These are phyloP conservation scores for Penicillium hesseltinei DNA, from an alignment of 2,329 filamentous ascomycete genomes.

Conservation along the genomic window DNA sequence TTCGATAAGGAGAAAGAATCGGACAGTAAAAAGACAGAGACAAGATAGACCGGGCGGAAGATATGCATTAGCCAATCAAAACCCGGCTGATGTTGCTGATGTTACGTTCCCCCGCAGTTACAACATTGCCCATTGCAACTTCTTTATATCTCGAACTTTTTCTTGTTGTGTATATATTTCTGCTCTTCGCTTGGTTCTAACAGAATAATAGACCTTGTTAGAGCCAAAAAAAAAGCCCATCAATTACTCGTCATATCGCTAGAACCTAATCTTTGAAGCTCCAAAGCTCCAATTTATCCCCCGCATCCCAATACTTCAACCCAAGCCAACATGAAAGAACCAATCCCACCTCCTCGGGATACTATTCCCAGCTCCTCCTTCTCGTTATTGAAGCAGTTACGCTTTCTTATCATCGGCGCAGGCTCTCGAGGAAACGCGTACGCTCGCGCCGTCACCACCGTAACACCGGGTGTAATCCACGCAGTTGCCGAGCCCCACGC, in stretches of 20 bases:
- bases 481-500: conserved; percentile 78
- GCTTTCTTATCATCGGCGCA: conserved; percentile 77
- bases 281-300: neutral
- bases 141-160: neutral
- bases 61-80: neutral
- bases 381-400: conserved; percentile 41
- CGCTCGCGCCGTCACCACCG: conserved; percentile 63
- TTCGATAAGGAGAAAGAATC: conserved; percentile 12
- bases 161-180: neutral
- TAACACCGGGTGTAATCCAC: conserved; percentile 66
- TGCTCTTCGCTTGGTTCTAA: neutral
- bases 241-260: neutral
- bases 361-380: neutral
- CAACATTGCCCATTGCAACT: neutral
- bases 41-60: neutral
- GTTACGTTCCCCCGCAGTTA: conserved; percentile 8
- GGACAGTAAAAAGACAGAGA: neutral
- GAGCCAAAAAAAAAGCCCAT: neutral
- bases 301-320: neutral
- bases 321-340: conserved; percentile 22
- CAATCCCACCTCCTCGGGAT: conserved; percentile 10
- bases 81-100: neutral
- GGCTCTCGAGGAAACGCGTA: conserved; percentile 77
- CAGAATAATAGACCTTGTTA: too few relatives aligned
- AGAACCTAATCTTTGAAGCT: neutral